Percentiles rank a stretch among this genome's conserved stretches.
Conservation (phyloP, 306 rosid species). For the Lagenaria siceraria region DNA sequence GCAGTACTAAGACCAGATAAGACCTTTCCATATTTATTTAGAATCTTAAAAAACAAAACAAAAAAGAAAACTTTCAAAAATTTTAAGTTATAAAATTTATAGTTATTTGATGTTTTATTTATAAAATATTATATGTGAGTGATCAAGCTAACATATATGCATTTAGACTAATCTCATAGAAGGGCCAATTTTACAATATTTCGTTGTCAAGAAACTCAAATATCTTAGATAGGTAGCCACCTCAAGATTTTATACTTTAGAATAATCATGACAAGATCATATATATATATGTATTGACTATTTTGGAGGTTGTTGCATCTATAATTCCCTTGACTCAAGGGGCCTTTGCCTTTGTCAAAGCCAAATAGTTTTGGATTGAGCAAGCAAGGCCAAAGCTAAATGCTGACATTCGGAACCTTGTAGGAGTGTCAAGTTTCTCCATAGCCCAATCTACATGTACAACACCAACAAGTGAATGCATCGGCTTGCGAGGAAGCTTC, state of each 20-base stretch:
- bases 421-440: neutral
- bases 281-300: neutral
- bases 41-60: neutral
- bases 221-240: neutral
- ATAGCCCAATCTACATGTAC: neutral
- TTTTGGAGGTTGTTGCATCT: neutral
- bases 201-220: neutral
- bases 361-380: neutral
- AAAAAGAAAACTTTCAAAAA: neutral
- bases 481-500: no score
- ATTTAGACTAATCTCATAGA: neutral
- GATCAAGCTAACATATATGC: neutral
- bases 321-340: neutral
- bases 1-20: neutral
- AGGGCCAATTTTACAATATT: neutral
- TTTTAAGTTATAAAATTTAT: neutral
- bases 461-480: neutral
- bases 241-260: neutral
- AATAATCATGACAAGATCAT: neutral
- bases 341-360: neutral
- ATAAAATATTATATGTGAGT: neutral
- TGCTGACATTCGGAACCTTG: neutral
- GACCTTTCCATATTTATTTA: neutral
- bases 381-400: neutral
- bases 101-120: no score